Evolutionary conservation across 2,329 filamentous ascomycete species (phyloP), one percentile per base, ranked within the genome.

Genomic region (Meredithiella fracta): DNA sequence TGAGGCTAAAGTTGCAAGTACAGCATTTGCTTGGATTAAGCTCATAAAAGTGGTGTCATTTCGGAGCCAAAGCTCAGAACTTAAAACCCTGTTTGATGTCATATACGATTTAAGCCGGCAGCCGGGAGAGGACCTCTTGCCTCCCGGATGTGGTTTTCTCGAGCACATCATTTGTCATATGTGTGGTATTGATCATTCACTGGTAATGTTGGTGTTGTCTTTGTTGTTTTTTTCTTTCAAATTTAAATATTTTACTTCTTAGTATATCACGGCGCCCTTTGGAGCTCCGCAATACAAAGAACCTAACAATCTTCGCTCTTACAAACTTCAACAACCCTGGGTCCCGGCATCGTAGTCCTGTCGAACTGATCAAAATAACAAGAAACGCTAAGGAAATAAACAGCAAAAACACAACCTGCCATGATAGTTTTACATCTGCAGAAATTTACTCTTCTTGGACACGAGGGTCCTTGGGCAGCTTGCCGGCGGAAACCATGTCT

Each of bases 401-500:
- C 6, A 49, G 11, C 3, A 29, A 49, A 9, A 23, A 25, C 44
- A 26, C 11, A 3, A 49, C n/a, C 6, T 23, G n/a, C 9, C 22
- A n/a, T 5, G 2, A 49, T 49, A 22, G 8, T 29, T 11, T 49
- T 3, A 23, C 23, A 20, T n/a, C 11, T 52, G 37, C 22, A 52
- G 25, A 17, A 9, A 31, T 22, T 44, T 71, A 72, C 57, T 34
- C 29, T n/a, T n/a, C n/a, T n/a, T n/a, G n/a, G n/a, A n/a, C n/a
- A 11, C 79, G 75, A 1, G 79, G 79, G 62, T 85, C 80, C 61
- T 83, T 78, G 58, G 78, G 80, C 61, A 96, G 70, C 56, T 96
- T 86, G 3, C 89, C 89, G 62, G 85, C 81, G 64, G 85, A 81
- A 58, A 95, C 74, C 60, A 95, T 72, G 53, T 84, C 76, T 61